Conservation (phyloP, 1,284 basidiomycete species). For the Boletellus deceptivus region DNA sequence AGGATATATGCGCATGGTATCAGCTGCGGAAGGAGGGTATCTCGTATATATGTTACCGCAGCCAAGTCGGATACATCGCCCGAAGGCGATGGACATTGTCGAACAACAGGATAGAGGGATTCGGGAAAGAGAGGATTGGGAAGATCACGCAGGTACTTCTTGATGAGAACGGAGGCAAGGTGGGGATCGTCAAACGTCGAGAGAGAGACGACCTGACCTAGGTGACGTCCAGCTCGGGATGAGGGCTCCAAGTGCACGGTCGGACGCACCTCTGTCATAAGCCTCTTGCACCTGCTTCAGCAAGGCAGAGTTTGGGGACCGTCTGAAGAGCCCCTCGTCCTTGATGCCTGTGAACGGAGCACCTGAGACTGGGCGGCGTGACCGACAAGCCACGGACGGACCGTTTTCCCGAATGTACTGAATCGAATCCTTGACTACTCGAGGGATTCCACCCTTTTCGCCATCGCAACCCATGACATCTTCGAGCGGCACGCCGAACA, state of each 20-base stretch:
- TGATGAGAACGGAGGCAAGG: constrained; percentile 80
- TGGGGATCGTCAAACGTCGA: constrained; percentile 72
- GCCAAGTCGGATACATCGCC: constrained; percentile 55
- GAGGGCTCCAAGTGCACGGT: not conserved
- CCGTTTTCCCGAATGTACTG: constrained; percentile 67
- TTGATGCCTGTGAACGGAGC: constrained; percentile 47
- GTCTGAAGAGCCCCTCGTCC: constrained; percentile 78
- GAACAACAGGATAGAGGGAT: constrained; percentile 60
- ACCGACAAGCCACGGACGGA: constrained; percentile 14
- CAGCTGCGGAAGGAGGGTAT: constrained; percentile 62
- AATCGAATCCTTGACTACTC: constrained; percentile 75
- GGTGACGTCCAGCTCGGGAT: constrained; percentile 10
- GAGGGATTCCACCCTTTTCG: constrained; percentile 75
- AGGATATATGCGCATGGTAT: constrained; percentile 72
- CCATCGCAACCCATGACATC: constrained; percentile 80
- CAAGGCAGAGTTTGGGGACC: constrained; percentile 69
- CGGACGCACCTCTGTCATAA: constrained; percentile 66
- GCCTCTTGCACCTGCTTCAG: constrained; percentile 75
- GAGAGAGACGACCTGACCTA: constrained; percentile 75
- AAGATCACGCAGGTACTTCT: constrained; percentile 80
- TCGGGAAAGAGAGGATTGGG: constrained; percentile 76
- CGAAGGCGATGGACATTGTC: constrained; percentile 61
- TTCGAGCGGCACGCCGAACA: constrained; percentile 78
- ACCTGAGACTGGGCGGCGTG: not conserved
- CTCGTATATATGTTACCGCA: constrained; percentile 61